phyloP scores from a whole-genome alignment of 257 asterid species.

The Fraxinus pennsylvanica region DNA sequence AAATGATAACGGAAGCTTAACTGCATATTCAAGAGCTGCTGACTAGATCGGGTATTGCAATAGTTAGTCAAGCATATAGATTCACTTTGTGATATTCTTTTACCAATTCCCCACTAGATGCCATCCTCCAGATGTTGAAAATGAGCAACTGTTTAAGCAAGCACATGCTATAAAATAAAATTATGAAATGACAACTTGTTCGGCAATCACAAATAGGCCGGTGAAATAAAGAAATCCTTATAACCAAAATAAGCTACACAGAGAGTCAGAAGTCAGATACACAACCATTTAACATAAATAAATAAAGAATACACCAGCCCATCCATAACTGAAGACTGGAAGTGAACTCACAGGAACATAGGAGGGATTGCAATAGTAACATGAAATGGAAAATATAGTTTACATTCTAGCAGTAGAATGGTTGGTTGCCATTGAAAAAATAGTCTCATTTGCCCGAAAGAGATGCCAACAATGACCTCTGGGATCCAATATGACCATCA shows the following conservation, averaged over 20 bases:
- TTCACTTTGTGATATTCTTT: background rate
- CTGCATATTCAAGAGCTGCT: background rate
- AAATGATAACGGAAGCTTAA: background rate
- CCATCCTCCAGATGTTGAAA: background rate
- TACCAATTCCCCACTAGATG: background rate
- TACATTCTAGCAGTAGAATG: constrained; percentile 13
- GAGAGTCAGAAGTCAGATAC: constrained; percentile 16
- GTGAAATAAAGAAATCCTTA: background rate
- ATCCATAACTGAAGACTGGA: constrained; percentile 7
- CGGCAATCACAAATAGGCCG: background rate
- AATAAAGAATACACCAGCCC: constrained; percentile 8
- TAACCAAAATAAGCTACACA: background rate
- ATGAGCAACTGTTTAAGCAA: background rate
- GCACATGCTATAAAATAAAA: background rate
- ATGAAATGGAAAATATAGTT: background rate
- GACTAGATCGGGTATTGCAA: background rate
- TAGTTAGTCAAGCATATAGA: background rate
- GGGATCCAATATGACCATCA: constrained; percentile 22
- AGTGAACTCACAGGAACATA: constrained; percentile 11
- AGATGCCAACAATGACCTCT: constrained; percentile 26
- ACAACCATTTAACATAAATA: constrained; percentile 4
- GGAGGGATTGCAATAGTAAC: constrained; percentile 7
- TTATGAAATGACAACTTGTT: background rate
- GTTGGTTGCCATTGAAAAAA: constrained; percentile 14
- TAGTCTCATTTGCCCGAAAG: constrained; percentile 19